Conservation (phyloP, 2,329 filamentous ascomycete species). For the Hysterium pulicare region DNA sequence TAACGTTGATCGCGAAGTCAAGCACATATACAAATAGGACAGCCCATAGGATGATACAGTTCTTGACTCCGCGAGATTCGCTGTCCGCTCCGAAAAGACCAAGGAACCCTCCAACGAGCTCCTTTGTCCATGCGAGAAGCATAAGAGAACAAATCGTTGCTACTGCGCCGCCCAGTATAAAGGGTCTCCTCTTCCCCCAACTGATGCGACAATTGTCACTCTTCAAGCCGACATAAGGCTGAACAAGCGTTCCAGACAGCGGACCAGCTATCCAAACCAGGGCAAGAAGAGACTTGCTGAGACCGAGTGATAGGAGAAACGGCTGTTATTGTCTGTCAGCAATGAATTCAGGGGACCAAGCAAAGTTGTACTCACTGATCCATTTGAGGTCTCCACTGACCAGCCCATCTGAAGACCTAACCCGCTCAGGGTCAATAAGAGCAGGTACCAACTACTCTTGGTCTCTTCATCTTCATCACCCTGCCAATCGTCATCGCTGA, state of each 20-base stretch:
- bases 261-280: conserved; percentile 57
- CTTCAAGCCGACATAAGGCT: conserved; percentile 53
- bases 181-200: conserved; percentile 52
- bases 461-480: conserved; percentile 56
- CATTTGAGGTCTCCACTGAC: conserved; percentile 92
- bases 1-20: conserved; percentile 93
- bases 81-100: conserved; percentile 66
- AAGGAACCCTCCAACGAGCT: conserved; percentile 62
- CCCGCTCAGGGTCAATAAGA: conserved; percentile 81
- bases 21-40: conserved; percentile 85
- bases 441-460: conserved; percentile 81
- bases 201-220: conserved; percentile 49
- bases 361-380: conserved; percentile 57
- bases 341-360: background rate
- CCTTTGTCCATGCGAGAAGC: conserved; percentile 49
- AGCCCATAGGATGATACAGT: conserved; percentile 69
- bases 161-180: conserved; percentile 49
- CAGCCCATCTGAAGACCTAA: conserved; percentile 89
- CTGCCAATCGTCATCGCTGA: conserved; percentile 39
- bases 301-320: conserved; percentile 51
- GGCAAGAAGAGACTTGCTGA: conserved; percentile 51
- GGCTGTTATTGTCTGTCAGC: conserved; percentile 32
- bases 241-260: conserved; percentile 51
- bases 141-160: conserved; percentile 51
- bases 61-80: conserved; percentile 63